These are phyloP conservation scores for Eucalyptus pauciflora DNA, from an alignment of 345 rosid genomes.

Conservation along the genomic window DNA sequence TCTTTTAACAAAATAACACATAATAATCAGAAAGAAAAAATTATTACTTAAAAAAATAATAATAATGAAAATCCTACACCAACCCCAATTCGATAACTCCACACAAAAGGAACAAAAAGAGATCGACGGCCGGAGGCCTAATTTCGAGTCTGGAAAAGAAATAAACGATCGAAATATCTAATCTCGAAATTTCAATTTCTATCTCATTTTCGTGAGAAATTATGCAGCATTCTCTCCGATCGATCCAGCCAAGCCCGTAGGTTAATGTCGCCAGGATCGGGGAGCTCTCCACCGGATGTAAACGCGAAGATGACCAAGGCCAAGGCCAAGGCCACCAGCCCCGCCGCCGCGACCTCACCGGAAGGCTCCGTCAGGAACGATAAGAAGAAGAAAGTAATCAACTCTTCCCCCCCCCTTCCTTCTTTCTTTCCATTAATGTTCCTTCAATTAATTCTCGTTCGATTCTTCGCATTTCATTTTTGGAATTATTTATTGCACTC, in stretches of 20 bases:
- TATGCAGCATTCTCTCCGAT: neutral
- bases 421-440: neutral
- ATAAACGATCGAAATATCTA: neutral
- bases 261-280: slow-evolving; percentile 7
- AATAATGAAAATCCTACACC: neutral
- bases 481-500: neutral
- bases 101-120: neutral
- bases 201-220: neutral
- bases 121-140: neutral
- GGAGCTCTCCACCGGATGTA: neutral
- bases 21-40: neutral
- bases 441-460: neutral
- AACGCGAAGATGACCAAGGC: slow-evolving; percentile 16
- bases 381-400: slow-evolving; percentile 67
- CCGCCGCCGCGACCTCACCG: neutral
- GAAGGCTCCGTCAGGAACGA: slow-evolving; percentile 42
- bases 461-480: neutral
- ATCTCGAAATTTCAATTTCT: neutral
- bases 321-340: slow-evolving; percentile 4
- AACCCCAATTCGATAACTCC: neutral
- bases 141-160: neutral
- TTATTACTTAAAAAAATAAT: neutral
- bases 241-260: neutral
- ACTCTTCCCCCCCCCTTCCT: neutral
- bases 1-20: neutral